These are phyloP conservation scores for Phylloporus sp. DNA, from an alignment of 1,284 basidiomycete genomes.

Conservation along the genomic window DNA sequence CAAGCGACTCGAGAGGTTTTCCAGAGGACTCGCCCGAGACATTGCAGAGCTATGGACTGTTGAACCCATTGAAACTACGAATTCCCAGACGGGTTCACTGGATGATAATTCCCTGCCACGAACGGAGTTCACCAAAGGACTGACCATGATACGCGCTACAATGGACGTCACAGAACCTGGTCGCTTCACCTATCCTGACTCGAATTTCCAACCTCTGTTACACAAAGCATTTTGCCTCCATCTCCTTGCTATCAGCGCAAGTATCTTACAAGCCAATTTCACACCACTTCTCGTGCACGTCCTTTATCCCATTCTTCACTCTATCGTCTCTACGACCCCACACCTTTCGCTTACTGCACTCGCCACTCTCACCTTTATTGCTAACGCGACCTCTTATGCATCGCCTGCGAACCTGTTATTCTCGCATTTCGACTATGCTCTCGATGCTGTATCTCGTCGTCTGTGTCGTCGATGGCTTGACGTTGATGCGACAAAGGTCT, in stretches of 20 bases:
- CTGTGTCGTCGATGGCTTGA: conserved; percentile 82
- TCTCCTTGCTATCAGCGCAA: conserved; percentile 73
- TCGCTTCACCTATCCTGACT: conserved; percentile 44
- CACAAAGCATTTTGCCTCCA: conserved; percentile 75
- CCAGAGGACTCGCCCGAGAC: conserved; percentile 66
- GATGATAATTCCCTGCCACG: conserved; percentile 40
- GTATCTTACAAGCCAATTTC: conserved; percentile 72
- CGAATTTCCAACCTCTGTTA: conserved; percentile 53
- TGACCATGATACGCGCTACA: conserved; percentile 47
- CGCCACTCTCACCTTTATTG: conserved; percentile 73
- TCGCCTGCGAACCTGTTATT: conserved; percentile 85
- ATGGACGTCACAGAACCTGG: conserved; percentile 52
- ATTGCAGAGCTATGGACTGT: conserved; percentile 78
- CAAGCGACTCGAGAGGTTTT: conserved; percentile 70
- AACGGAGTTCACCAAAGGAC: conserved; percentile 59
- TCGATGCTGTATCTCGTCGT: conserved; percentile 85
- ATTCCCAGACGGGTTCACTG: conserved; percentile 16
- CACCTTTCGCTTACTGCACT: conserved; percentile 77
- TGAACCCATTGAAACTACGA: conserved; percentile 28
- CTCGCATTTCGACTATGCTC: conserved; percentile 93
- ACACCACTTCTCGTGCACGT: conserved; percentile 77
- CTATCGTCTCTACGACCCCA: conserved; percentile 73
- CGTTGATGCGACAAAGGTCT: conserved; percentile 79
- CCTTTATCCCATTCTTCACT: conserved; percentile 86
- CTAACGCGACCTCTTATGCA: conserved; percentile 80